A percentile compares a stretch with the other conserved stretches of the same genome.
phyloP scores from a whole-genome alignment of 768 basidiomycete species.

The Podaxis mareebaensis region DNA sequence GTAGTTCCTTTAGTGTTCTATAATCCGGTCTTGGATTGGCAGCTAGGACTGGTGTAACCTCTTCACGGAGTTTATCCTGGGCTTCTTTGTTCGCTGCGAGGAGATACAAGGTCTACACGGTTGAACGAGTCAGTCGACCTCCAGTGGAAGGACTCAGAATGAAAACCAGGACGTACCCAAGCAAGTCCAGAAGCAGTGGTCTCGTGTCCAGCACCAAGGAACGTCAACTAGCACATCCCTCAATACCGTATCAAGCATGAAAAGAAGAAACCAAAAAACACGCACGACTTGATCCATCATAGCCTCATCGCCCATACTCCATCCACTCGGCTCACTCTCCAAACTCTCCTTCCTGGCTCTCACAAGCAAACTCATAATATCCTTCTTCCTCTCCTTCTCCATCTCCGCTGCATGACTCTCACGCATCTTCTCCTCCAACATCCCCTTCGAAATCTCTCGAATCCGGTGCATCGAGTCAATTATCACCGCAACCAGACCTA shows the following conservation, averaged over 20 bases:
- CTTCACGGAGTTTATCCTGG: conserved; percentile 47
- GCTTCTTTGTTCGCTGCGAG: conserved; percentile 43
- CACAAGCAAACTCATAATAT: conserved; percentile 55
- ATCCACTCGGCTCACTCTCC: conserved; percentile 32
- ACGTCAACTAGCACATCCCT: conserved; percentile 34
- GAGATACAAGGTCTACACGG: conserved; percentile 46
- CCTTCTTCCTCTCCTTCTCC: conserved; percentile 43
- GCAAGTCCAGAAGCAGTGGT: conserved; percentile 41
- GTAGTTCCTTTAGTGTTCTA: conserved; percentile 40
- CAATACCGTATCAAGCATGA: background rate
- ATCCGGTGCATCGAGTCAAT: conserved; percentile 44
- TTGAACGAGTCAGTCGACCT: too few species aligned
- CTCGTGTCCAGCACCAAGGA: conserved; percentile 40
- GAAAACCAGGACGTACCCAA: conserved; percentile 47
- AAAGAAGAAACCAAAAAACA: conserved; percentile 6
- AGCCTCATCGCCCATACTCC: conserved; percentile 44
- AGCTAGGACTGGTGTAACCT: conserved; percentile 36
- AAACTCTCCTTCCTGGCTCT: conserved; percentile 40
- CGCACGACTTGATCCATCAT: conserved; percentile 56
- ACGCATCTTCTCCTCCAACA: conserved; percentile 41
- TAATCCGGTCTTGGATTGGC: conserved; percentile 39
- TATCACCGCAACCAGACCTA: conserved; percentile 21
- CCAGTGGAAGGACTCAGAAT: too few species aligned
- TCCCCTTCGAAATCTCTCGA: conserved; percentile 36
- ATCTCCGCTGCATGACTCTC: conserved; percentile 33